Evolutionary conservation across 768 basidiomycete species (phyloP).

Genomic region (Amanita pallidorosea): DNA sequence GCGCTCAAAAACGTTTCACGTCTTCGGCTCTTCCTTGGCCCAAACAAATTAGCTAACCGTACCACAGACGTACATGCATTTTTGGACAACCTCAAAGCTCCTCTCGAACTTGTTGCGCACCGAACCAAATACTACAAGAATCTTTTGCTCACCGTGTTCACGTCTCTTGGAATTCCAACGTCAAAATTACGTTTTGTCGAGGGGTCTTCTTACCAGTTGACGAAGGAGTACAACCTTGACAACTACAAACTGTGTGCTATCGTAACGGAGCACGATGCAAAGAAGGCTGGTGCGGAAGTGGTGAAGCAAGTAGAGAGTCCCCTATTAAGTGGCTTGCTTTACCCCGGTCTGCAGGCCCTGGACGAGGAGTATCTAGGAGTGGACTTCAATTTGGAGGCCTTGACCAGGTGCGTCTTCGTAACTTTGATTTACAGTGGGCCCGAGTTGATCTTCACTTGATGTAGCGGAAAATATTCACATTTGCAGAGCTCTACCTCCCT

Average conservation of each 20-base stretch:
- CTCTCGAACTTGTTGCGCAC: slow-evolving; percentile 80
- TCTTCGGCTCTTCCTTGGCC: too few relatives aligned
- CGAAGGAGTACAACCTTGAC: slow-evolving; percentile 87
- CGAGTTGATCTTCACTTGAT: neutral
- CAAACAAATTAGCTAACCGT: neutral
- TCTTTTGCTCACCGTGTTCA: slow-evolving; percentile 75
- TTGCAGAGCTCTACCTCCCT: slow-evolving; percentile 93
- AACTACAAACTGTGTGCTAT: slow-evolving; percentile 88
- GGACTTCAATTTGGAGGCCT: slow-evolving; percentile 98
- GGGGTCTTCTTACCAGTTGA: slow-evolving; percentile 90
- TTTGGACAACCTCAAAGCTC: slow-evolving; percentile 95
- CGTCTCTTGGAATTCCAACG: slow-evolving; percentile 83
- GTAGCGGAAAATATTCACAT: slow-evolving; percentile 98
- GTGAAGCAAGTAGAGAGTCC: slow-evolving; percentile 96
- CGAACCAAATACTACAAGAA: slow-evolving; percentile 86
- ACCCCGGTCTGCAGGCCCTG: slow-evolving; percentile 93
- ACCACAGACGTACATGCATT: slow-evolving; percentile 85
- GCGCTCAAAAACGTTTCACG: too few relatives aligned
- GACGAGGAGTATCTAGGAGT: slow-evolving; percentile 95
- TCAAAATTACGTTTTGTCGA: slow-evolving; percentile 74
- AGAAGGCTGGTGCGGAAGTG: slow-evolving; percentile 97
- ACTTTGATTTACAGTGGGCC: neutral
- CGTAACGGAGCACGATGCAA: slow-evolving; percentile 92
- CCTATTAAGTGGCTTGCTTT: slow-evolving; percentile 81
- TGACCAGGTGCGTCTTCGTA: slow-evolving; percentile 65